Evolutionary conservation across 1,284 basidiomycete genomes (phyloP).

Genomic region (Marasmius fiardii): DNA sequence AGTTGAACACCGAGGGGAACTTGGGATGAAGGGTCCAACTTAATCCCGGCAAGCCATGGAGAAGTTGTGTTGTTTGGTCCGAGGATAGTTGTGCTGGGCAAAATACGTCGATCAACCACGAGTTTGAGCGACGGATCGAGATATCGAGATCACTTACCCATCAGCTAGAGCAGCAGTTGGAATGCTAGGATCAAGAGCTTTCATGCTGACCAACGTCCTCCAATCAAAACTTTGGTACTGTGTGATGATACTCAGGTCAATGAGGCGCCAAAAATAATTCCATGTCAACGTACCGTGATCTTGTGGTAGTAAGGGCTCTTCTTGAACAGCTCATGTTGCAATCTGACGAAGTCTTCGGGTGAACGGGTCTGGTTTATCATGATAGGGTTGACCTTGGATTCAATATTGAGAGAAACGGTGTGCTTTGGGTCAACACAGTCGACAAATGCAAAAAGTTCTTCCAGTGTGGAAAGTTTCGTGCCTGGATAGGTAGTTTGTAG

Average conservation of each 20-base stretch:
- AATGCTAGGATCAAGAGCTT: constrained; percentile 50
- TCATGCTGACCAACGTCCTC: constrained; percentile 67
- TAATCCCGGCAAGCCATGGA: constrained; percentile 62
- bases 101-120: neutral
- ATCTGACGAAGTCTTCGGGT: constrained; percentile 64
- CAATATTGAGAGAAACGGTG: constrained; percentile 70
- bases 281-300: constrained; percentile 51
- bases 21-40: constrained; percentile 54
- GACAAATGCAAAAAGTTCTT: constrained; percentile 74
- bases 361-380: constrained; percentile 50
- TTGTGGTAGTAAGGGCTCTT: constrained; percentile 52
- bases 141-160: constrained; percentile 35
- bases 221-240: constrained; percentile 81
- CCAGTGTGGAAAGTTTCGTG: constrained; percentile 67
- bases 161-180: constrained; percentile 56
- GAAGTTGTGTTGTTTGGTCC: constrained; percentile 37
- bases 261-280: neutral
- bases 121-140: neutral
- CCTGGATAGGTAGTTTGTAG: constrained; percentile 63
- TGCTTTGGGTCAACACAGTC: constrained; percentile 64
- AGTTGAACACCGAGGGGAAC: constrained; percentile 47
- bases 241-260: constrained; percentile 2
- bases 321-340: constrained; percentile 55
- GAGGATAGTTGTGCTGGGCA: constrained; percentile 38
- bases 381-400: constrained; percentile 71